Base-by-base conservation (phyloP, 129 eudicot genomes). In the Lonicera japonica region DNA sequence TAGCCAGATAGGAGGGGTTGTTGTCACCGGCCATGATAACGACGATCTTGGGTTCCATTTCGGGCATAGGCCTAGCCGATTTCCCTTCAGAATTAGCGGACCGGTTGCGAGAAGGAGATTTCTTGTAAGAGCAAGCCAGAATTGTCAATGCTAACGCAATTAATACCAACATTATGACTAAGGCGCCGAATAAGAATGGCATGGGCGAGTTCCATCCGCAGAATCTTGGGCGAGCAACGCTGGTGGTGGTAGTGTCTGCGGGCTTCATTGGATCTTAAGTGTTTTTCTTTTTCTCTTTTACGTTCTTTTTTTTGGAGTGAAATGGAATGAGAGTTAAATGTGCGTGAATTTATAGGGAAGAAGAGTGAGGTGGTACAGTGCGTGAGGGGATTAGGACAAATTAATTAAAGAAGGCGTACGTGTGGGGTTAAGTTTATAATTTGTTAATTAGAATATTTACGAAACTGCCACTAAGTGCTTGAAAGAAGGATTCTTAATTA, bases 1-100 rank as follows among this genome's bases (percentile, higher is more conserved):
- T 51, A 8, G 79, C 80, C 6, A 75, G 66, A 34, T 58, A 68
- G 0, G 74, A 61, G 13, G 80, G 80, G 22, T 75, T 75, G 22
- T 75, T 68, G 12, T 68, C 80, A 29, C 80, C 80, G 66, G 80
- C 80, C 80, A 75, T 68, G 24, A 75, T 63, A 5, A 68, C 80
- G 5, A 63, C 80, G 21, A 75, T 43, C 62, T 63, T 56, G 25
- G 80, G 80, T 61, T 56, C 5, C 11, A 25, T 25, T 11, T 46
- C 68, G 25, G 63, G 46, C 45, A 48, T 59, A 15, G 22, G 25
- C 51, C n/a, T 65, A 56, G 5, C 57, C 46, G 58, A 38, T 66
- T 65, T 66, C 39, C 71, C 73, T 11, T 53, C 73, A 13, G 12
- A 47, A 38, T 54, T 41, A 0, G 70, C 16, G n/a, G 50, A 21